Evolutionary conservation across 768 basidiomycete species (phyloP), one percentile per base, ranked within the genome.

Genomic region (Boletus reticuloceps): DNA sequence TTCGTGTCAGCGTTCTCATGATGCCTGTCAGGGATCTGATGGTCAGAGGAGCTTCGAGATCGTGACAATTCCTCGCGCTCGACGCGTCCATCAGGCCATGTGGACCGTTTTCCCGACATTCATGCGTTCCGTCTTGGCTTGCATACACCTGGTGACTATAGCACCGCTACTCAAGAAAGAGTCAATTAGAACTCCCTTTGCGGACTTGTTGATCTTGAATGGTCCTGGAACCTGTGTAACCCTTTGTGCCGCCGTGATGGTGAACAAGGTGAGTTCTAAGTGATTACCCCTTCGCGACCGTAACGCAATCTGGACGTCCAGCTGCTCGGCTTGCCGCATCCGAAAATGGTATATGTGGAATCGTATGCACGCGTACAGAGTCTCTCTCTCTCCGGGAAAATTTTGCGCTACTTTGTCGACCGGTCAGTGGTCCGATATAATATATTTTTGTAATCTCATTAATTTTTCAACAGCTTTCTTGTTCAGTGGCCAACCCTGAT

Each of bases 141-240:
- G 89, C 57, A 63, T 92, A 29, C 83, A 82, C 68, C 74, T 82
- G 58, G 64, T 94, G 55, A 79, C 82, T 1, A 44, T 91, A 34
- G 55, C 64, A 2, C 89, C 88, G 3, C 54, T 84, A 10, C 57
- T 77, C 64, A 57, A 46, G 48, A 47, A 16, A 43, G 45, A 37
- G n/a, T 17, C 47, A 47, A 31, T 56, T 46, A 25, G 64, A 59
- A 38, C 60, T 11, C 55, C 74, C 5, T 83, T 85, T 63, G 81
- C 85, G 27, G 93, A 98, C 54, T 74, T 92, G 29, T 75, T 99
- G 47, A 74, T 99, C 48, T 72, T 98, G 29, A 98, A 98, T 69
- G 97, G 97, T 2, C 97, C 97, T 1, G 96, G 97, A 16, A 98
- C 96, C 7, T 95, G 92, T 67, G 83, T 95, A 34, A 75, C 88